Evolutionary conservation across 495 filamentous ascomycete genomes (phyloP), one percentile per base, ranked within the genome.

Genomic region (Chaetomium fimeti): DNA sequence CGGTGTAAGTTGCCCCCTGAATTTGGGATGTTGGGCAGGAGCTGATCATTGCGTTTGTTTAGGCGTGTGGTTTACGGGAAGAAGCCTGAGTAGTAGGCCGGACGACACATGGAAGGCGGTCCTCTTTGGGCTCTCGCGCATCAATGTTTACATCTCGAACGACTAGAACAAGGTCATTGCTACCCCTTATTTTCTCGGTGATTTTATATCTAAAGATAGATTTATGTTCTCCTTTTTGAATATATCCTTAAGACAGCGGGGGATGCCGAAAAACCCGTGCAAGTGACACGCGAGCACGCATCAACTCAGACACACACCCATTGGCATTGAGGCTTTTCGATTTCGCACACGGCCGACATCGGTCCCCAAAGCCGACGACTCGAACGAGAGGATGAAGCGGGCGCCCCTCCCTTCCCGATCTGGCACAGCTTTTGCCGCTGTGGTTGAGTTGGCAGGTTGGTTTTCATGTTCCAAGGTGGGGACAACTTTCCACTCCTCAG

Each of bases 1-100:
- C 40, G 2, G 40, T 62, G 29, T 56, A 32, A 56, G 53, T 38
- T 51, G 32, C 13, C 43, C 43, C 43, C n/a, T 47, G 43, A 3
- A 22, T 47, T 20, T 6, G n/a, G 16, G 43, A 20, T 18, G 5
- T 2, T 47, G 16, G 43, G 2, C 43, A 9, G 2, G 43, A 7
- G 18, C 43, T 47, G 3, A 47, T 5, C 2, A 8, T 22, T 22
- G n/a, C 5, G 16, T 5, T 47, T 22, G 4, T 47, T 22, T 47
- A 47, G 43, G 18, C 22, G 22, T 22, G 43, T 47, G 18, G 43
- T 47, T 8, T 47, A 43, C 7, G 43, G 43, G 3, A n/a, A 16
- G 43, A 47, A 22, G 43, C 43, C 43, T 7, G 43, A 47, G 43
- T n/a, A 22, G 9, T 1, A 13, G 40, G 40, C 15, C 5, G 5